Evolutionary conservation across 805 yeast genomes (phyloP).

Genomic region (Candida xiaguanensis): DNA sequence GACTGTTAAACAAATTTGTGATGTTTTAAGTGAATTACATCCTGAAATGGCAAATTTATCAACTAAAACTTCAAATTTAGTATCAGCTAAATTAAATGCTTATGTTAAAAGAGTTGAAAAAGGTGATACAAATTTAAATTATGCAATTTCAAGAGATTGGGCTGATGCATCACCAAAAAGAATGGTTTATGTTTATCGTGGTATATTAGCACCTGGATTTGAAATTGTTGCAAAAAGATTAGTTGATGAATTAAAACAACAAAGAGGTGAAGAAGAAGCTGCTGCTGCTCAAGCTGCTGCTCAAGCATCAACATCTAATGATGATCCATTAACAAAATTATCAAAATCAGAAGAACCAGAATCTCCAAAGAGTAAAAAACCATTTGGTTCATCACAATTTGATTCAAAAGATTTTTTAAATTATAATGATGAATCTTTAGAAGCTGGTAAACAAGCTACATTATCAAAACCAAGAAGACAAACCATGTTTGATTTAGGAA

Average conservation of each 20-base stretch:
- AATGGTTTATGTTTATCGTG: constrained; percentile 85
- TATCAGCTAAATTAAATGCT: constrained; percentile 79
- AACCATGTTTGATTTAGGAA: constrained; percentile 51
- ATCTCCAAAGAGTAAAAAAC: constrained; percentile 6
- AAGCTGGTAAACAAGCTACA: constrained; percentile 32
- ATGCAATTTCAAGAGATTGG: constrained; percentile 84
- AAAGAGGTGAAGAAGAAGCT: constrained; percentile 8
- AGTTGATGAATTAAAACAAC: constrained; percentile 39
- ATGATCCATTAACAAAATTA: constrained; percentile 2
- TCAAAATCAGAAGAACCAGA: constrained; percentile 8
- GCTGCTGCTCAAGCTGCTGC: constrained; percentile 2
- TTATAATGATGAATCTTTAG: constrained; percentile 25
- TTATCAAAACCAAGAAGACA: constrained; percentile 44
- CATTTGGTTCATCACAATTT: neutral
- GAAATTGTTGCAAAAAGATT: constrained; percentile 66
- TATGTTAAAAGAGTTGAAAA: constrained; percentile 82
- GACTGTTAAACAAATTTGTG: constrained; percentile 90
- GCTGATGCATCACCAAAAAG: constrained; percentile 86
- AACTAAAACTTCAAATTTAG: constrained; percentile 76
- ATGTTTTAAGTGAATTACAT: constrained; percentile 65
- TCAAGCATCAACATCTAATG: too few species aligned
- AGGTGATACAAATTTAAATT: constrained; percentile 68
- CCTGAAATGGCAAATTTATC: constrained; percentile 82
- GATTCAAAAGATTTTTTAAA: constrained; percentile 5
- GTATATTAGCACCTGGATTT: constrained; percentile 71